phyloP scores from a whole-genome alignment of 2,329 filamentous ascomycete genomes.

The Didymella segeticola region DNA sequence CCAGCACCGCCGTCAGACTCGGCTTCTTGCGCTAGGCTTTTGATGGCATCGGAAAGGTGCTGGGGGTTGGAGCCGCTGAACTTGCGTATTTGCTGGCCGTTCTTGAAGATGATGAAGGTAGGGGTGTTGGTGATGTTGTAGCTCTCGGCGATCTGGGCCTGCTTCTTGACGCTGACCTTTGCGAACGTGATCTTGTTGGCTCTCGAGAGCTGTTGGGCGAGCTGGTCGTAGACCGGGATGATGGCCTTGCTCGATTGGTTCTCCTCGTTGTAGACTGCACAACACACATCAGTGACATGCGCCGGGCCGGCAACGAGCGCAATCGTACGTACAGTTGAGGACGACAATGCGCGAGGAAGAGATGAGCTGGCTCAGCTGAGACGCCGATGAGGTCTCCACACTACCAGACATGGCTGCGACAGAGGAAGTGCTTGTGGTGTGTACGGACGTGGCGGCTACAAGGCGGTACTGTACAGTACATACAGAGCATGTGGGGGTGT shows the following conservation, averaged over 20 bases:
- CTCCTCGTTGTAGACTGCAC: conserved; percentile 84
- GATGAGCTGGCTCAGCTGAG: conserved; percentile 63
- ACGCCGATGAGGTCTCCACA: conserved; percentile 52
- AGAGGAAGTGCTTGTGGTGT: conserved; percentile 9
- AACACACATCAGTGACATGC: conserved; percentile 31
- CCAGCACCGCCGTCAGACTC: conserved; percentile 54
- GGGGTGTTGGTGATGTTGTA: conserved; percentile 82
- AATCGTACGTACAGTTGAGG: conserved; percentile 76
- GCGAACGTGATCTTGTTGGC: conserved; percentile 79
- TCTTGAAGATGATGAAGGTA: conserved; percentile 84
- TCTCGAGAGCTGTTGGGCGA: conserved; percentile 73
- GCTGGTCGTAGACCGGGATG: conserved; percentile 79
- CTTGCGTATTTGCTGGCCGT: conserved; percentile 70
- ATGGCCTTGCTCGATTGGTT: conserved; percentile 85
- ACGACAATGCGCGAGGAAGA: conserved; percentile 80
- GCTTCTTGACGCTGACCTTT: conserved; percentile 83
- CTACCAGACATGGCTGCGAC: conserved; percentile 52
- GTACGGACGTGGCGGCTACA: conserved; percentile 11
- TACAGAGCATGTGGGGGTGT: conserved; percentile 27
- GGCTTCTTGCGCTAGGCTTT: conserved; percentile 73
- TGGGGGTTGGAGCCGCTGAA: conserved; percentile 76
- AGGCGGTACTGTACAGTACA: too few species aligned
- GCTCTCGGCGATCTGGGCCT: conserved; percentile 73
- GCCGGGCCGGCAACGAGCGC: conserved; percentile 20
- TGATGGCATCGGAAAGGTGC: conserved; percentile 73